Percentiles rank a stretch among this genome's conserved stretches.
Conservation (phyloP, 1,139 yeast genomes). For the Geotrichum bryndzae region DNA sequence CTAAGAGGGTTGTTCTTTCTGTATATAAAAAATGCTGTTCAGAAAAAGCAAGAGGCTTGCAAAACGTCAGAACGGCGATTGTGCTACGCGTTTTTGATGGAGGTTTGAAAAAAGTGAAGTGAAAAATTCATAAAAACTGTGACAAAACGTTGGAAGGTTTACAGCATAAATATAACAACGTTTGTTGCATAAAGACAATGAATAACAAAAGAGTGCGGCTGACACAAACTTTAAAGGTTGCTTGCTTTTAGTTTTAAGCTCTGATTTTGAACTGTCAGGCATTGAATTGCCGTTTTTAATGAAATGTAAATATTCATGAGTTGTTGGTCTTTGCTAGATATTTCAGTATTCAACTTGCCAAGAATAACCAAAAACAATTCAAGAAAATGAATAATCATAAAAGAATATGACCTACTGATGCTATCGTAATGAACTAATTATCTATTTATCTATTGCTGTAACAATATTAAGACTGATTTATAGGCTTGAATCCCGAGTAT, state of each 20-base stretch:
- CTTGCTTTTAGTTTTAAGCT: background rate
- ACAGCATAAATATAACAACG: background rate
- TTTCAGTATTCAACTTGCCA: background rate
- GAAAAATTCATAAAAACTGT: slow-evolving; percentile 7
- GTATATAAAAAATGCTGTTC: background rate
- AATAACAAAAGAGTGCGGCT: background rate
- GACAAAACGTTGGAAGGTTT: background rate
- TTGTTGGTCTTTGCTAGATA: background rate
- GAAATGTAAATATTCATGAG: background rate
- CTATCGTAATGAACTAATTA: no score
- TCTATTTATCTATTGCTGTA: no score
- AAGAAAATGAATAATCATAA: no score
- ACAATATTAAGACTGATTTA: no score
- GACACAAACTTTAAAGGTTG: background rate
- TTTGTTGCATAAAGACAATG: background rate
- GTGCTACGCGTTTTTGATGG: background rate
- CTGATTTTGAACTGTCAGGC: background rate
- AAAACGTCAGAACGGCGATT: background rate
- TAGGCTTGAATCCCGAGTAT: background rate
- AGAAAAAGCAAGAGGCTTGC: background rate
- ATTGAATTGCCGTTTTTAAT: background rate
- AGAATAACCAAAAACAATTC: background rate
- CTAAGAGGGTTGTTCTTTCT: background rate
- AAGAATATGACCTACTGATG: no score
- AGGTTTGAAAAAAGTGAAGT: slow-evolving; percentile 6